Percentiles rank a stretch among this genome's conserved stretches.
Conservation (phyloP, 352 stramenopile species). For the Pythium coloratum region DNA sequence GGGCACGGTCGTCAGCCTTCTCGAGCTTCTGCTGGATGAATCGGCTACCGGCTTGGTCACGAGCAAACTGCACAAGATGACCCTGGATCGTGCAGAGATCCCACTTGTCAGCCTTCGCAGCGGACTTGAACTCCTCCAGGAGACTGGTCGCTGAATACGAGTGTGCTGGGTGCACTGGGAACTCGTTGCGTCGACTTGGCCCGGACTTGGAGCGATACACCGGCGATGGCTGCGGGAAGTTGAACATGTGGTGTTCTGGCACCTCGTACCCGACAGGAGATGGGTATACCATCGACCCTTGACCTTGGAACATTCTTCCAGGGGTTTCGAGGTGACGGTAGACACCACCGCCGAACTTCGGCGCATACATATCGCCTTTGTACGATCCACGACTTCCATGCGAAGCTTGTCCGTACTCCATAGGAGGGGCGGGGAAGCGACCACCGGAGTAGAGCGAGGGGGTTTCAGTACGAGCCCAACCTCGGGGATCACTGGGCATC, state of each 20-base stretch:
- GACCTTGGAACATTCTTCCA: constrained; percentile 8
- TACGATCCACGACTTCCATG: neutral
- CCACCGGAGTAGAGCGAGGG: neutral
- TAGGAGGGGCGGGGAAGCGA: constrained; percentile 9
- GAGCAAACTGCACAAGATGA: constrained; percentile 84
- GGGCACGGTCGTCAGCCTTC: constrained; percentile 70
- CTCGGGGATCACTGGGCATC: constrained; percentile 14
- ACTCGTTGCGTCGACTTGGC: constrained; percentile 14
- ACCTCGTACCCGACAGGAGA: constrained; percentile 8
- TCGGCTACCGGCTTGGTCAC: constrained; percentile 81
- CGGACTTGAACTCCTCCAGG: constrained; percentile 78
- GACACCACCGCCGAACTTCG: constrained; percentile 7
- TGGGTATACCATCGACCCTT: constrained; percentile 7
- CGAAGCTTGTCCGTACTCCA: constrained; percentile 14
- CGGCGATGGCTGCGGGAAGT: constrained; percentile 3
- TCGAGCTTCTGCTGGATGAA: constrained; percentile 91
- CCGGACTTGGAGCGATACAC: constrained; percentile 25
- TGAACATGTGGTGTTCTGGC: constrained; percentile 19
- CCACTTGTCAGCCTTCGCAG: constrained; percentile 78
- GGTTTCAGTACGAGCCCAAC: constrained; percentile 9
- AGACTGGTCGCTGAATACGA: constrained; percentile 73
- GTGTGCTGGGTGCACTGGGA: constrained; percentile 53
- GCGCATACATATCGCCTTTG: constrained; percentile 20
- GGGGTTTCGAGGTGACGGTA: constrained; percentile 16
- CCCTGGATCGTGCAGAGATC: constrained; percentile 78